phyloP scores from a whole-genome alignment of 1,139 yeast genomes.

The Blastobotrys arbuscula region DNA sequence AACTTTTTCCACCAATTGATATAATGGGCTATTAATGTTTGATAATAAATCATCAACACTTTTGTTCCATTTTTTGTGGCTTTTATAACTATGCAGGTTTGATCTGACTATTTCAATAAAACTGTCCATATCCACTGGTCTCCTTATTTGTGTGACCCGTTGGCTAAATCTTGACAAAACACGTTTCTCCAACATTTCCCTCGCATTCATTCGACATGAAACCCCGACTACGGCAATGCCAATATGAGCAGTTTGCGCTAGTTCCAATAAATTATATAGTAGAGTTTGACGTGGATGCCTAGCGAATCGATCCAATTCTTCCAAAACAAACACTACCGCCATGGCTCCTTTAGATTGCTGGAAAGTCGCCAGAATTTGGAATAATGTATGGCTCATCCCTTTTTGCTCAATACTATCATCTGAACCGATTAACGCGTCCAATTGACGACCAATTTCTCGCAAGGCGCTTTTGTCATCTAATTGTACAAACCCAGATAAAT shows the following conservation, averaged over 20 bases:
- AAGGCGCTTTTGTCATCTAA: conserved; percentile 74
- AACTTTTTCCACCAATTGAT: conserved; percentile 40
- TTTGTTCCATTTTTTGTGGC: neutral
- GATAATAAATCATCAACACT: conserved; percentile 3
- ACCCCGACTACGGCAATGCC: conserved; percentile 83
- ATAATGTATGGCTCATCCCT: conserved; percentile 50
- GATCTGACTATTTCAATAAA: conserved; percentile 33
- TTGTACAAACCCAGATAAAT: conserved; percentile 67
- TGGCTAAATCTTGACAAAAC: conserved; percentile 89
- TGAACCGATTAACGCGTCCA: conserved; percentile 40
- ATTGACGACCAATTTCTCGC: conserved; percentile 77
- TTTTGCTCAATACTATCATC: conserved; percentile 37
- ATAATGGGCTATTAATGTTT: conserved; percentile 31
- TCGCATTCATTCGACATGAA: conserved; percentile 65
- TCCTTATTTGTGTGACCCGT: conserved; percentile 56
- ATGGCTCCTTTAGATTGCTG: conserved; percentile 34
- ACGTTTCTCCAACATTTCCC: conserved; percentile 83
- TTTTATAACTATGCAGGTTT: conserved; percentile 25
- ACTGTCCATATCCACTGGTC: conserved; percentile 38
- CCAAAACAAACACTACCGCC: conserved; percentile 72
- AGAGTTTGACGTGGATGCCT: conserved; percentile 67
- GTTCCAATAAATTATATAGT: conserved; percentile 79
- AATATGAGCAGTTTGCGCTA: conserved; percentile 60
- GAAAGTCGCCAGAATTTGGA: conserved; percentile 43
- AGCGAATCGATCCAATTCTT: conserved; percentile 74